Evolutionary conservation across 192 early-diverging fungal species (phyloP), one percentile per base, ranked within the genome.

Genomic region (Coemansia erecta): DNA sequence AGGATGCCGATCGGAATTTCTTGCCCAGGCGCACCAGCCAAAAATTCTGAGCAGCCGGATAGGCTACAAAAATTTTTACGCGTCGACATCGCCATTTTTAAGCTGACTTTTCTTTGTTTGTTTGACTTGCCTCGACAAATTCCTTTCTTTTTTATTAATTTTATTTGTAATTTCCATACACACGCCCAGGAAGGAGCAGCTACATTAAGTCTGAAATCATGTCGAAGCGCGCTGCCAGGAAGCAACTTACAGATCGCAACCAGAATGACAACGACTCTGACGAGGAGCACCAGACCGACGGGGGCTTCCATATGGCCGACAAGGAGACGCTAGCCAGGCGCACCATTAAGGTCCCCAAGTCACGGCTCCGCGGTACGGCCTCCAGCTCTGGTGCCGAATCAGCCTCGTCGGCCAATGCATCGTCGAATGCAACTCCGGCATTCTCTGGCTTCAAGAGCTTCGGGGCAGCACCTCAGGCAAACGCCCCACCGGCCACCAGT

Each of bases 191-290:
- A 26, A 26, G 42, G 43, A 42, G 44, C 44, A 8, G 24, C 5
- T 22, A 4, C 7, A 24, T 48, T 48, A 35, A 50, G 33, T 4
- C 11, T 53, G 7, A 17, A 26, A 64, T 24, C 58, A 82, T 82
- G 81, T 69, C 46, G 5, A 82, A 82, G 47, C 81, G 81, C 35
- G 22, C 22, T 1, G 77, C 76, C n/a, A 77, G 79, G 0, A 75
- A 63, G 52, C 66, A 82, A 58, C 70, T 82, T 18, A 82, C 72
- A 7, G 68, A 82, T 61, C 65, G 71, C 54, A 82, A 82, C 35
- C 80, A 82, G 60, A 45, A 59, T 44, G 74, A 82, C 22, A 66
- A 73, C 8, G 81, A 78, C 14, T 46, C 45, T 44, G 66, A 67
- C 11, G 51, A 21, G 7, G 35, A 24, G 39, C 58, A 62, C 49